Evolutionary conservation across 768 basidiomycete genomes (phyloP), one percentile per base, ranked within the genome.

Genomic region (Termitomyces sp.): DNA sequence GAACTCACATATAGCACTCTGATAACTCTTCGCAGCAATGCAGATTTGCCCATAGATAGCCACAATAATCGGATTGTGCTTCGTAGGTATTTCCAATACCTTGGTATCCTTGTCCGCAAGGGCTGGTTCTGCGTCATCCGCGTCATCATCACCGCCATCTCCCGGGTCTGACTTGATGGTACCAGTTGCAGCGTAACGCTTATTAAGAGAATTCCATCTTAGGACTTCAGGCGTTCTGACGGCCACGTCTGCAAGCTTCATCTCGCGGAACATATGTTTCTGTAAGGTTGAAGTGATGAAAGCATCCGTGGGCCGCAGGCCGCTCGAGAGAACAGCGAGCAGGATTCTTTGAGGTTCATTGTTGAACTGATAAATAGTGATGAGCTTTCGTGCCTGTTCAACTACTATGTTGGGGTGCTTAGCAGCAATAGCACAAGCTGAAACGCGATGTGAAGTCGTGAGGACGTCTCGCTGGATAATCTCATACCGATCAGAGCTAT

Each of bases 271-370:
- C 28, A 94, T 70, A 64, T 90, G 89, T 65, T 96, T 96, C 61
- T 93, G 92, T 10, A 96, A 74, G 0, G 87, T 87, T 0, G 85
- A 81, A 1, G 83, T 83, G 61, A 90, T 86, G 72, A 94, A 91
- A 0, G 87, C 80, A 60, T 92, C 89, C 0, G 87, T 85, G 3
- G 88, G 77, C 28, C 78, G 78, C 4, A 88, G 63, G 0, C 92
- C 92, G 58, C 86, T 85, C 0, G 86, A 84, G 4, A 97, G 79
- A 0, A 82, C 81, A 0, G 88, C 87, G 4, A 88, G 67, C 22
- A 96, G 78, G 49, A 98, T 79, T 6, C 92, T 85, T 13, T 90
- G 73, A 0, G 93, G 88, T 43, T 95, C 92, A 54, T 93, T 90
- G 66, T 94, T 88, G 75, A 91, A 94, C 66, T 96, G 93, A 65